Evolutionary conservation across 805 yeast species (phyloP), one percentile per base, ranked within the genome.

Genomic region (Candida khao-thaluensis): DNA sequence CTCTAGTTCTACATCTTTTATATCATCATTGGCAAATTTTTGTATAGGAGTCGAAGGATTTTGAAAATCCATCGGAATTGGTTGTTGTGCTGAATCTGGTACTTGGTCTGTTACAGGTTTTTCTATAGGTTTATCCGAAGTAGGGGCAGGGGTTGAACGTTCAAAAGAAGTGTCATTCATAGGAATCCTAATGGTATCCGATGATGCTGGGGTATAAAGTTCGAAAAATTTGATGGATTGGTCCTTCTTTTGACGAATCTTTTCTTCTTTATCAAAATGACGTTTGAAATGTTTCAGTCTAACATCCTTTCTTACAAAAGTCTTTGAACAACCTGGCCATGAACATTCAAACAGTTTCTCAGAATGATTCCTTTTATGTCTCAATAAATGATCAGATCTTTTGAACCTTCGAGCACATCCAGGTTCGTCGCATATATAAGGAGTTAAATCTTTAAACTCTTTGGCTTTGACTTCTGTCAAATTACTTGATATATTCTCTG

Each of bases 361-460:
- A 17, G 44, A 48, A 38, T 80, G 85, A 51, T 79, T 80, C 37
- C 77, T 61, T 50, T 75, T 69, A 52, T 80, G 85, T 33, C 85
- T 60, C 7, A 81, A 64, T 15, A 80, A 56, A 58, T 80, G 84
- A 50, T 80, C 85, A 1, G 77, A 68, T 30, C 85, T 54, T 20
- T 75, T 71, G 48, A 80, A 80, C 27, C 59, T 59, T 49, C 78
- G 78, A 32, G 58, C 61, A 50, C 85, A 80, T 14, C 65, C 64
- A 9, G 70, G 72, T 35, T 52, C 62, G 24, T 72, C 71, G 48
- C 81, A 77, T 2, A 20, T 14, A 32, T 37, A 41, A 11, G 33
- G 17, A 7, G 7, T 21, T 21, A 25, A 25, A 6, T 25, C 28
- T 7, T 25, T n/a, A 12, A 30, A 21, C 8, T 30, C 34, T 30